Evolutionary conservation across 2,329 filamentous ascomycete species (phyloP), one percentile per base, ranked within the genome.

Genomic region (Nemania bipapillata): DNA sequence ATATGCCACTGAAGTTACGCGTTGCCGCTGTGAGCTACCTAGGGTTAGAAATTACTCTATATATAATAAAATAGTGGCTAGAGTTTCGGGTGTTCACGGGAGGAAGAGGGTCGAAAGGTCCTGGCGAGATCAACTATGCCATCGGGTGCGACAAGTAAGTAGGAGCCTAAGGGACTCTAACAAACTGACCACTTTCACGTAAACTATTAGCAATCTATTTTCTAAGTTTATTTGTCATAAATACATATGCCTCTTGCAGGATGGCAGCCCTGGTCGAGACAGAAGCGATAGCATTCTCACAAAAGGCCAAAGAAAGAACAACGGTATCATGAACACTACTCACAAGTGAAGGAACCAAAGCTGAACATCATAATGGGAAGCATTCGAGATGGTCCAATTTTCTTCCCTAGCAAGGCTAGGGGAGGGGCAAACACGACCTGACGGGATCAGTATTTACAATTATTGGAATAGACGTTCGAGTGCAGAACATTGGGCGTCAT

Each of bases 371-470:
- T 60, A 50, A 78, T 58, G 0, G 90, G 89, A 8, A 93, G 80
- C 9, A 91, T 88, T 20, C 86, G 82, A 64, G 87, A 84, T 0
- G 90, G 88, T 0, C 90, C 89, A 74, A 86, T 91, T 70, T 87
- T 90, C 81, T 93, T 93, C 22, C 90, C 90, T 4, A 91, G 76
- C 80, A 93, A 90, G 59, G 81, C 80, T 17, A 92, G 79, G 1
- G 89, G 87, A 0, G 89, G 90, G 1, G 89, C 90, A 62, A 89
- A 91, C 2, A 93, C 76, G 40, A 92, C 90, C 65, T 20, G 40
- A 17, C 22, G 1, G 35, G 1, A 30, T 71, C 6, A 70, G 37
- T n/a, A 22, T 62, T 4, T 30, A 32, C 50, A 15, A 17, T n/a
- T 17, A 30, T 55, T 30, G 12, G 24, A 2, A n/a, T 32, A 37